Percentiles rank a stretch among this genome's conserved stretches.
These are phyloP conservation scores for Bondarzewia mesenterica DNA, from an alignment of 1,284 basidiomycete species.

Conservation along the genomic window DNA sequence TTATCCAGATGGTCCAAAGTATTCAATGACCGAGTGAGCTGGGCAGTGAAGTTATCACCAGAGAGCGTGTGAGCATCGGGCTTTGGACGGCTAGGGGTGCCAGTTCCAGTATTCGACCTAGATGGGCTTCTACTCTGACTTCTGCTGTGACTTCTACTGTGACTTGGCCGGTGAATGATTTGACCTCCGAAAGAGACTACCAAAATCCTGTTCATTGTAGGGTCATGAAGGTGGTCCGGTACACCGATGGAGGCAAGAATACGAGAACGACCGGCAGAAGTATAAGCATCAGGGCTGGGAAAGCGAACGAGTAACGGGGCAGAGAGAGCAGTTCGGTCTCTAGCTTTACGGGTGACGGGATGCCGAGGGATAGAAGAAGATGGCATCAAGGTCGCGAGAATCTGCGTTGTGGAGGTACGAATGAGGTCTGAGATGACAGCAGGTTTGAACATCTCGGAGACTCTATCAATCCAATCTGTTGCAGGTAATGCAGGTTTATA, in stretches of 20 bases:
- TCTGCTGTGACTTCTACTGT: constrained; percentile 41
- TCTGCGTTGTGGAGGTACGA: constrained; percentile 17
- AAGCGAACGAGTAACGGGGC: constrained; percentile 63
- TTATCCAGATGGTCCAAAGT: neutral
- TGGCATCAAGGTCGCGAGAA: constrained; percentile 30
- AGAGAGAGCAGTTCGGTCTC: constrained; percentile 35
- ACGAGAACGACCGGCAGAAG: constrained; percentile 37
- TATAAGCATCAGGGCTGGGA: constrained; percentile 39
- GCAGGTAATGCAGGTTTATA: constrained; percentile 47
- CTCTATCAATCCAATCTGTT: constrained; percentile 50
- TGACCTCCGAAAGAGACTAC: constrained; percentile 77
- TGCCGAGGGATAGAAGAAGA: constrained; percentile 17
- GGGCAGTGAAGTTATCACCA: neutral
- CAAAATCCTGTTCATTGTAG: constrained; percentile 45
- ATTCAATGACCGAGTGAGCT: neutral
- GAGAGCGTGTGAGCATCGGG: neutral
- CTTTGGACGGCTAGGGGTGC: neutral
- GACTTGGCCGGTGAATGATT: constrained; percentile 49
- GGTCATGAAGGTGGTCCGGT: constrained; percentile 40
- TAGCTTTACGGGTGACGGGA: constrained; percentile 16
- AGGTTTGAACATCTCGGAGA: constrained; percentile 33
- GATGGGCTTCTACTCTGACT: constrained; percentile 29
- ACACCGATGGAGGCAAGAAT: constrained; percentile 54
- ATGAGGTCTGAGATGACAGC: constrained; percentile 35
- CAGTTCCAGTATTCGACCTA: constrained; percentile 7